Percentiles rank a stretch among this genome's conserved stretches.
Conservation (phyloP, 2,329 filamentous ascomycete genomes). For the Sordariomycetes sp. region DNA sequence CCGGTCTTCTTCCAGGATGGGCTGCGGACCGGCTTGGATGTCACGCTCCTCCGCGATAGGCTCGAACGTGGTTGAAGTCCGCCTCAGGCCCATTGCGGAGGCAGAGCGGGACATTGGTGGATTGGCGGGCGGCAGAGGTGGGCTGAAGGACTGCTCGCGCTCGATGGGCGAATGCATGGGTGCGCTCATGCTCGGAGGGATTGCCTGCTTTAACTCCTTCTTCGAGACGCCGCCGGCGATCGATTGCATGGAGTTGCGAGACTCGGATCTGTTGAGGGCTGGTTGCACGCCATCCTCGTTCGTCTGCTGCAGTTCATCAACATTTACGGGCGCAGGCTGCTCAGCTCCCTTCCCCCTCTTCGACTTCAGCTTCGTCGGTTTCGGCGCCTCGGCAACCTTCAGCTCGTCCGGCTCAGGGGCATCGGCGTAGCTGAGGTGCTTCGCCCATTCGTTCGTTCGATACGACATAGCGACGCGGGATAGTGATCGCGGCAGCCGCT, state of each 20-base stretch:
- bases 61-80: conserved; percentile 20
- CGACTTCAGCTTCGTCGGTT: conserved; percentile 5
- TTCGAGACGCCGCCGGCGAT: neutral
- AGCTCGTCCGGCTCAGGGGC: conserved; percentile 56
- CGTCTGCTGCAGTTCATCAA: conserved; percentile 58
- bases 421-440: conserved; percentile 74
- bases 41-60: conserved; percentile 35
- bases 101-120: conserved; percentile 7
- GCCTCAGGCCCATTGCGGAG: conserved; percentile 12
- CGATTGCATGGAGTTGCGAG: conserved; percentile 11
- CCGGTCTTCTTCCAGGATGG: conserved; percentile 13
- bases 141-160: conserved; percentile 1
- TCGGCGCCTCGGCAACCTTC: conserved; percentile 29
- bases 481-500: conserved; percentile 58
- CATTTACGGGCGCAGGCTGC: conserved; percentile 48
- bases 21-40: conserved; percentile 6
- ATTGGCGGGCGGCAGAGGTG: neutral
- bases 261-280: conserved; percentile 18
- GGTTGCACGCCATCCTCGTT: conserved; percentile 37
- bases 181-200: neutral
- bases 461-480: conserved; percentile 75
- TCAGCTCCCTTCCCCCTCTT: no score
- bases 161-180: neutral
- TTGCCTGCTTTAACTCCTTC: neutral
- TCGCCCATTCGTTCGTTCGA: conserved; percentile 93